Conservation (phyloP, 495 filamentous ascomycete species). For the Aspergillus baeticus region DNA sequence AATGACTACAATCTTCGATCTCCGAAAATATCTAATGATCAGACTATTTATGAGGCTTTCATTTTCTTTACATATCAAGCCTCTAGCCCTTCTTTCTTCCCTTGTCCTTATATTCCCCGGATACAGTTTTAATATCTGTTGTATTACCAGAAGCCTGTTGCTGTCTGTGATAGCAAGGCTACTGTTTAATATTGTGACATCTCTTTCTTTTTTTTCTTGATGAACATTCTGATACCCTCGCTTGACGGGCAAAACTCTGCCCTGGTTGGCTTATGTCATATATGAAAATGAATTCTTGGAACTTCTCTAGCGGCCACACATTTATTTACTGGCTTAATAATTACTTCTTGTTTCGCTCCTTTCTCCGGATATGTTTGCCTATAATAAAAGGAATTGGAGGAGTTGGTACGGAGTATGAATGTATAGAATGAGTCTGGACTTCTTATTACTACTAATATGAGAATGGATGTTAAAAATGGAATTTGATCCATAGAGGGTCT, state of each 20-base stretch:
- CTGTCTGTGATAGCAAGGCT: constrained; percentile 6
- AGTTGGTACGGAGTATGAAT: too few relatives aligned
- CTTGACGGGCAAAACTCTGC: neutral
- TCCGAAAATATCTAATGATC: constrained; percentile 14
- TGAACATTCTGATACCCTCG: constrained; percentile 18
- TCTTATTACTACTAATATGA: too few relatives aligned
- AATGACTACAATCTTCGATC: constrained; percentile 21
- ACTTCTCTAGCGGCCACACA: neutral
- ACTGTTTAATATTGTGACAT: neutral
- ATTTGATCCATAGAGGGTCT: too few relatives aligned
- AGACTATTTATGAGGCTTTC: neutral
- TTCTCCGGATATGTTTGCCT: neutral
- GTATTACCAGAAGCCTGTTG: constrained; percentile 1
- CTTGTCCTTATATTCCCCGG: constrained; percentile 10
- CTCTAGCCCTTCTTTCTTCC: constrained; percentile 7
- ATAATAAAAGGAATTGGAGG: too few relatives aligned
- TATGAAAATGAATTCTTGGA: constrained; percentile 9
- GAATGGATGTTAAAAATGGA: too few relatives aligned
- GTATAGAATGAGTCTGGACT: too few relatives aligned
- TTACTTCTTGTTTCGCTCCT: neutral
- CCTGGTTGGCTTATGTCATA: neutral
- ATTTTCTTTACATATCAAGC: neutral
- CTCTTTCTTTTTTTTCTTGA: neutral
- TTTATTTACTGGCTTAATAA: neutral
- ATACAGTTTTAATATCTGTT: constrained; percentile 18